phyloP scores from a whole-genome alignment of 2,329 filamentous ascomycete species.

The Diaporthe aspalathi region DNA sequence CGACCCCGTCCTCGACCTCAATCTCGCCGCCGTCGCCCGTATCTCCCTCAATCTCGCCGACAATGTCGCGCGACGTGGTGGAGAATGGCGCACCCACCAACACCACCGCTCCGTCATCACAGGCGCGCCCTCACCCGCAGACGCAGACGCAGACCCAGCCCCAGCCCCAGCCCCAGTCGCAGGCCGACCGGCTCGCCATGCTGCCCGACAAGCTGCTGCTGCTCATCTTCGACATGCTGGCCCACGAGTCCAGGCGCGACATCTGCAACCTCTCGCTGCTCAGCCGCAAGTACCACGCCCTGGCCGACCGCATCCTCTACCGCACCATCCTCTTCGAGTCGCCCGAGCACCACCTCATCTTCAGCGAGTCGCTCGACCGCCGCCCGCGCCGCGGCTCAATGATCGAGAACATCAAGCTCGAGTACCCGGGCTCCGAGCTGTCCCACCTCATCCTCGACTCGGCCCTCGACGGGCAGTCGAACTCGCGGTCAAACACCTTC shows the following conservation, averaged over 20 bases:
- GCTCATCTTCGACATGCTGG: slow-evolving; percentile 53
- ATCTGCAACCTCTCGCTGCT: slow-evolving; percentile 57
- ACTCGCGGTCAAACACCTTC: slow-evolving; percentile 44
- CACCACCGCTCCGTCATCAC: not conserved
- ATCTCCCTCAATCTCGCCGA: slow-evolving; percentile 11
- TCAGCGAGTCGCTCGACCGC: slow-evolving; percentile 59
- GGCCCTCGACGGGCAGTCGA: slow-evolving; percentile 46
- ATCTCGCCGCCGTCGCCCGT: not conserved
- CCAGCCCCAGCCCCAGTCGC: not conserved
- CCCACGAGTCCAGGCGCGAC: slow-evolving; percentile 49
- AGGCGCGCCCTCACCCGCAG: not conserved
- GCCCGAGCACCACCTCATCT: slow-evolving; percentile 60
- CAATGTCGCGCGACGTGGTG: slow-evolving; percentile 33
- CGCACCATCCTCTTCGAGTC: slow-evolving; percentile 58
- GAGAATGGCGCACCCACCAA: slow-evolving; percentile 23
- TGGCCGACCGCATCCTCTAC: slow-evolving; percentile 61
- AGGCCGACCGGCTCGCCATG: slow-evolving; percentile 41
- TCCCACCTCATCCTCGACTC: slow-evolving; percentile 54
- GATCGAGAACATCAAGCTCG: slow-evolving; percentile 58
- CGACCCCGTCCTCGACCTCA: not conserved
- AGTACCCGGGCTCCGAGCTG: slow-evolving; percentile 57
- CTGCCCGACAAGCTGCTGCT: slow-evolving; percentile 56
- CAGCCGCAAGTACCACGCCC: slow-evolving; percentile 55
- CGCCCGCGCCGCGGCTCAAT: slow-evolving; percentile 60
- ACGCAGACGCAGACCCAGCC: not conserved